Conservation (phyloP, 371 early-diverging fungal genomes). For the Rhizopus sp. region DNA sequence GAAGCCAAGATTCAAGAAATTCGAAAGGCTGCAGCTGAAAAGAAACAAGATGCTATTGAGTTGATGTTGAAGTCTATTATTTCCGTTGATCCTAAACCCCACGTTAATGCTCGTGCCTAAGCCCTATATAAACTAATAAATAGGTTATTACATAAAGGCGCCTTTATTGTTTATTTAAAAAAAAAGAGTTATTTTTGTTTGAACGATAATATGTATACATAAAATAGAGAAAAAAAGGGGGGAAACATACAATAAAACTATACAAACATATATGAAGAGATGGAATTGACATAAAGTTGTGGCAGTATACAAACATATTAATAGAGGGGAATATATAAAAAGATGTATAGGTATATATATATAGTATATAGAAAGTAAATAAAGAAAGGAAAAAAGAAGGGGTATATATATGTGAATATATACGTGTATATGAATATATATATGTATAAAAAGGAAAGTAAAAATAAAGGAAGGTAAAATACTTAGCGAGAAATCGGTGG, state of each 20-base stretch:
- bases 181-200: too few species aligned
- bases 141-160: neutral
- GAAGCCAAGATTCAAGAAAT: constrained; percentile 76
- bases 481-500: constrained; percentile 2
- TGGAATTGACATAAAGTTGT: too few species aligned
- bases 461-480: constrained; percentile 1
- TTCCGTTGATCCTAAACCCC: constrained; percentile 74
- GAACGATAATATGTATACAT: too few species aligned
- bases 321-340: neutral
- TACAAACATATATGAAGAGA: too few species aligned
- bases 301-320: too few species aligned
- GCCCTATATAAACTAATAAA: neutral
- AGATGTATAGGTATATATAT: constrained; percentile 3
- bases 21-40: constrained; percentile 60
- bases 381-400: constrained; percentile 12
- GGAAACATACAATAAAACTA: too few species aligned
- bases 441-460: constrained; percentile 1
- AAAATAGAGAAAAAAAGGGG: too few species aligned
- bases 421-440: neutral
- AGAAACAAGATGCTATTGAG: constrained; percentile 72
- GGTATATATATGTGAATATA: neutral
- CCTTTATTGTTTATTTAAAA: neutral
- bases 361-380: neutral
- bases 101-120: constrained; percentile 57
- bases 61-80: constrained; percentile 75